Conservation (phyloP, 306 rosid species). For the Canavalia ensiformis region DNA sequence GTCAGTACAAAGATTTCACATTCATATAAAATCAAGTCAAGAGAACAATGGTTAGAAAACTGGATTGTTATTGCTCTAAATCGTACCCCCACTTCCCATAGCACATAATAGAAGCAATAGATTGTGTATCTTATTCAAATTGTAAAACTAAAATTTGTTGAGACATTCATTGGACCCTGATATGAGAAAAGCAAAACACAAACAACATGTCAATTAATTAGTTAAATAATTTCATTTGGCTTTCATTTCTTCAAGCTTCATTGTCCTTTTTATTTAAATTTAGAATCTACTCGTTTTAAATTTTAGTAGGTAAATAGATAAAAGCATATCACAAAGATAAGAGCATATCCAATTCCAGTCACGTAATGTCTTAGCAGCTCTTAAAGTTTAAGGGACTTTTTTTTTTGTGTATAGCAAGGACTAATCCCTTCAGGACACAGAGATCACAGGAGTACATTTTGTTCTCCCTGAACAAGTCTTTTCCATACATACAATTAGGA, state of each 20-base stretch:
- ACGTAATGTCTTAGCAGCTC: not conserved
- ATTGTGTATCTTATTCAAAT: not conserved
- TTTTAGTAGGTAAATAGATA: too few species aligned
- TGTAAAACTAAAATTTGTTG: not conserved
- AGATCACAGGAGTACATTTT: too few species aligned
- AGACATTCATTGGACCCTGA: not conserved
- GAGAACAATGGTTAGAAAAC: not conserved
- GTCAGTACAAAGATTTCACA: not conserved
- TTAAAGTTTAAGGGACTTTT: not conserved
- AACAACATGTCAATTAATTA: not conserved
- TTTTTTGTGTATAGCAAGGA: too few species aligned
- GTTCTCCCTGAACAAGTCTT: too few species aligned
- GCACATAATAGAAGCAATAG: not conserved
- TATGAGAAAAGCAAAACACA: not conserved
- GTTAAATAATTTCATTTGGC: not conserved
- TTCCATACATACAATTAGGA: too few species aligned
- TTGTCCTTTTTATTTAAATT: not conserved
- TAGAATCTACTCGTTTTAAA: not conserved
- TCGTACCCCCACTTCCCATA: not conserved
- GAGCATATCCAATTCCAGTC: too few species aligned
- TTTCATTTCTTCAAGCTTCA: constrained; percentile 3
- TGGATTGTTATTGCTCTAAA: not conserved
- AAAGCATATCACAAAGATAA: too few species aligned
- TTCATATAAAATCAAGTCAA: not conserved
- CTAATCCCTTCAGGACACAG: too few species aligned